Base-by-base conservation (phyloP, 192 early-diverging fungal genomes). In the Jimgerdemannia lactiflua region DNA sequence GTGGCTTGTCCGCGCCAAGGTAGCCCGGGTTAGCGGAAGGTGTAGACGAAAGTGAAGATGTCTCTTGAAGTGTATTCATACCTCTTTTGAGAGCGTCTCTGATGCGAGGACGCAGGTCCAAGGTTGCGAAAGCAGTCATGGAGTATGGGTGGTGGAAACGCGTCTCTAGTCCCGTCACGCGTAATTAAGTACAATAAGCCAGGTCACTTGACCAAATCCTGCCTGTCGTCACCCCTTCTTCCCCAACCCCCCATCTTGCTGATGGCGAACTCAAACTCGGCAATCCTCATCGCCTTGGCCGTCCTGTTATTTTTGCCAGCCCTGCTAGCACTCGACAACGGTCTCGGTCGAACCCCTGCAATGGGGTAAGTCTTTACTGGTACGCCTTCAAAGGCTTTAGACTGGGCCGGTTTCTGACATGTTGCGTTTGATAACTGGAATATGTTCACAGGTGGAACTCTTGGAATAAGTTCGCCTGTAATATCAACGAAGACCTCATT, bases 381-480 rank as follows among this genome's bases (percentile, higher is more conserved):
- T 29, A 29, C 49, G 29, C 29, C 29, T 29, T 29, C 29, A 29
- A 29, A 29, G 29, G 29, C 29, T 29, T 65, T 65, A 1, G 64
- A 65, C 14, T 65, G 19, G 64, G 64, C 64, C 14, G 19, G 64
- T 65, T 14, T 65, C 14, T 19, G 64, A 14, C 14, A 18, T 65
- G 14, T 18, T 65, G 64, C 14, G 14, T 14, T n/a, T n/a, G n/a
- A n/a, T n/a, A n/a, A n/a, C n/a, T n/a, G n/a, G 29, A 2, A 9
- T 68, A 8, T 39, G 6, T 19, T 68, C 9, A 68, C 67, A 87
- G 87, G 3, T 89, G 83, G 80, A 87, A 88, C 81, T 83, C 81
- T 64, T 90, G 89, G 89, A 88, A 87, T 67, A 68, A 79, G 20
- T 89, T 79, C 73, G 83, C 76, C 29, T 89, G 88, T 69, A 65